phyloP scores from a whole-genome alignment of 805 yeast genomes.

The Wickerhamiella hasegawae region DNA sequence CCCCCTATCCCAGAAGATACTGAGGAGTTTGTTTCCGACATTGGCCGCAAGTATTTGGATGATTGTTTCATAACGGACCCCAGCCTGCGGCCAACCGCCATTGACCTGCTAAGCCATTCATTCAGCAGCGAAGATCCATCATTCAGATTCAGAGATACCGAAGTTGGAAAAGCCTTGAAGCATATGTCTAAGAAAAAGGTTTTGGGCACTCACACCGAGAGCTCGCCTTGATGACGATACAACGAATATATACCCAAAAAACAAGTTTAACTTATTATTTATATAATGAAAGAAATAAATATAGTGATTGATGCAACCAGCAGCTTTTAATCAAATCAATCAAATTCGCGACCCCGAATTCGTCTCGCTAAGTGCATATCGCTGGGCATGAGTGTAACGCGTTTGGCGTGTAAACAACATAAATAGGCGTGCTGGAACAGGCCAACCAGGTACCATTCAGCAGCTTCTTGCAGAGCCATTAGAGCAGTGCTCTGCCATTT shows the following conservation, averaged over 20 bases:
- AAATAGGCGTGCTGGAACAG: slow-evolving; percentile 94
- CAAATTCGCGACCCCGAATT: slow-evolving; percentile 59
- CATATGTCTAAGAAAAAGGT: neutral
- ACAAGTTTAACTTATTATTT: too few species aligned
- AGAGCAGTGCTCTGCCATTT: slow-evolving; percentile 97
- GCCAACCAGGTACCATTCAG: slow-evolving; percentile 93
- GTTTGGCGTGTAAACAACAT: slow-evolving; percentile 98
- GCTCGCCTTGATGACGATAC: too few species aligned
- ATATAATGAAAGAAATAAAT: too few species aligned
- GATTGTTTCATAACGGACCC: slow-evolving; percentile 68
- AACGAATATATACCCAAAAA: too few species aligned
- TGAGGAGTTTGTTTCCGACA: slow-evolving; percentile 39
- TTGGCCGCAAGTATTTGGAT: slow-evolving; percentile 57
- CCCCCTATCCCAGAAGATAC: slow-evolving; percentile 97
- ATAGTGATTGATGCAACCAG: too few species aligned
- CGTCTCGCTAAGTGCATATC: slow-evolving; percentile 97
- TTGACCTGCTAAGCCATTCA: slow-evolving; percentile 10
- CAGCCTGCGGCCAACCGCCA: slow-evolving; percentile 76
- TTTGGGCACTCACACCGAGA: too few species aligned
- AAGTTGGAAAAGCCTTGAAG: slow-evolving; percentile 8
- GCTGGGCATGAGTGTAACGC: slow-evolving; percentile 97
- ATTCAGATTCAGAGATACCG: slow-evolving; percentile 10
- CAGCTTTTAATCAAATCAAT: too few species aligned
- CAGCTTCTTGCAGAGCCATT: slow-evolving; percentile 96
- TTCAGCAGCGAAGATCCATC: slow-evolving; percentile 9